Evolutionary conservation across 2,329 filamentous ascomycete species (phyloP), one percentile per base, ranked within the genome.

Genomic region (Ramularia endophylla): DNA sequence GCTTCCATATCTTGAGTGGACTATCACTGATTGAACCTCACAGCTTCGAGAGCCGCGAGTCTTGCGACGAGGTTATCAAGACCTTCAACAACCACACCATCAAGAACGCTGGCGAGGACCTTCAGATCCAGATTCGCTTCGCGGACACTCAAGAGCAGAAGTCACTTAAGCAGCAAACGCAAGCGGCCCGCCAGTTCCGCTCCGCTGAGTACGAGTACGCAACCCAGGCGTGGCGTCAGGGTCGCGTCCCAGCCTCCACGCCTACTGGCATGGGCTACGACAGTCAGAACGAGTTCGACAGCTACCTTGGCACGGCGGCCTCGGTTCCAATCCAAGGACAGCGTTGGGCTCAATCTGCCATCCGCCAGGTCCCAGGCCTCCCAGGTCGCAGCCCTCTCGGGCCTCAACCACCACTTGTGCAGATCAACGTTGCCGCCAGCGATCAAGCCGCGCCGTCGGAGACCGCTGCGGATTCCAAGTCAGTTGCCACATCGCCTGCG

Each of bases 121-220:
- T 83, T 19, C 78, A 92, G 51, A 81, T 89, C 50, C 89, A 95
- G 67, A 88, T 98, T 54, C 89, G 92, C 52, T 98, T 94, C 64
- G 90, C 94, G 49, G 92, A 98, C 61, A 98, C 92, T 27, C 87
- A 92, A 41, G 85, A 90, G 48, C 92, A 98, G 67, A 98, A 98
- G 72, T 81, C 92, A 61, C 75, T 98, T 54, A 98, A 98, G 75
- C 85, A 92, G 51, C 85, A 95, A 62, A 97, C 90, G 30, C 88
- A 92, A 22, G 88, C 95, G 63, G 87, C 89, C 43, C 88, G 92
- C 47, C 87, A 94, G 60, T 97, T 95, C 69, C 87, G 92, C 45
- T 92, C 90, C 44, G 92, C 92, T 43, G 92, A 97, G 70, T 97
- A 97, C 68, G 70, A 62, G 52, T 48, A 56, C 50, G 51, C 60